Conservation (phyloP, 2,329 filamentous ascomycete genomes). For the Clarireedia homoeocarpa region DNA sequence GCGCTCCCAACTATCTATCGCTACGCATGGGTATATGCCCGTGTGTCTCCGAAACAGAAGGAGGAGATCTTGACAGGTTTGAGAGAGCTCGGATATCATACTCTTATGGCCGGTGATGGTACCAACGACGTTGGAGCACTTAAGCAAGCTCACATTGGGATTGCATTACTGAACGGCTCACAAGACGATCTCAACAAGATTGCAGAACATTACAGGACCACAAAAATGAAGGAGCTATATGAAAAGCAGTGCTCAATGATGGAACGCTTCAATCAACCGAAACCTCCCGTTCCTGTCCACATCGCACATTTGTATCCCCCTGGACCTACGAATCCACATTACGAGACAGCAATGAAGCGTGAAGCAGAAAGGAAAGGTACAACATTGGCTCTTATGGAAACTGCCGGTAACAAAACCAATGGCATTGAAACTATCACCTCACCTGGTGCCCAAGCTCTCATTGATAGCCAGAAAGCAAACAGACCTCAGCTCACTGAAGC, state of each 20-base stretch:
- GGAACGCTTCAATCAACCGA: conserved; percentile 88
- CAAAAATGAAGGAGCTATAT: conserved; percentile 97
- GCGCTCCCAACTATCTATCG: conserved; percentile 73
- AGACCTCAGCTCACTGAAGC: conserved; percentile 53
- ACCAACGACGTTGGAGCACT: conserved; percentile 97
- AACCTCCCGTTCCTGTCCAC: conserved; percentile 82
- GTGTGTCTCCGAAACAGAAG: conserved; percentile 97
- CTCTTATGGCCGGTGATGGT: conserved; percentile 96
- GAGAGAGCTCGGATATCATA: conserved; percentile 95
- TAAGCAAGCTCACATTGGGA: conserved; percentile 96
- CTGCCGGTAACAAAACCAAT: conserved; percentile 45
- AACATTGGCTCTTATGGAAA: conserved; percentile 42
- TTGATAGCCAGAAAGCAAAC: conserved; percentile 41
- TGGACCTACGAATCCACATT: conserved; percentile 86
- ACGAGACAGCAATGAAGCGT: conserved; percentile 81
- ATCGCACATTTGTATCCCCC: conserved; percentile 94
- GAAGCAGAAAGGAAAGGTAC: conserved; percentile 75
- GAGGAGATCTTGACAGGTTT: conserved; percentile 95
- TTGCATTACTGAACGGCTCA: conserved; percentile 91
- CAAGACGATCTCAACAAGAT: conserved; percentile 87
- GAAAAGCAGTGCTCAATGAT: conserved; percentile 92
- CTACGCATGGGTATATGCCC: conserved; percentile 94
- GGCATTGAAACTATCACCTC: conserved; percentile 57
- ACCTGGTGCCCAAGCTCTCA: conserved; percentile 54
- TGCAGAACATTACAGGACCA: conserved; percentile 85